Conservation (phyloP, 108 stramenopile species). For the Chaetoceros tenuissimus region DNA sequence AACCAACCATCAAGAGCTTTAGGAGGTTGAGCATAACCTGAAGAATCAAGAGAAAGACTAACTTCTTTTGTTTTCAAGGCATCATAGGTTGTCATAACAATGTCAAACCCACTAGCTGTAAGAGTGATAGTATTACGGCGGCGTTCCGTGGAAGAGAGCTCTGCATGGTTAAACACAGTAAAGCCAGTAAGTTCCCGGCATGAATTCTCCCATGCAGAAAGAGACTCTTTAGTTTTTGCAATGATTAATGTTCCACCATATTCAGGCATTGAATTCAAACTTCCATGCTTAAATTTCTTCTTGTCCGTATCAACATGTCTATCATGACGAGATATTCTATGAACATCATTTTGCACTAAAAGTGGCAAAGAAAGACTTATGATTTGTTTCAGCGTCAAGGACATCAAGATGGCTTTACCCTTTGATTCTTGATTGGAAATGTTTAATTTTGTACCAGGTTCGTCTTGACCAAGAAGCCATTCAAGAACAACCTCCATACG, state of each 20-base stretch:
- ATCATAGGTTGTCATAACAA: constrained; percentile 58
- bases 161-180: constrained; percentile 53
- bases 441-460: too few species aligned
- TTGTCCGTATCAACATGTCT: too few species aligned
- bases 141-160: constrained; percentile 32
- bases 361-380: constrained; percentile 23
- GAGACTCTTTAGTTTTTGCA: constrained; percentile 37
- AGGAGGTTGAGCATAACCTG: constrained; percentile 33
- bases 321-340: constrained; percentile 6
- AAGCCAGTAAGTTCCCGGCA: constrained; percentile 48
- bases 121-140: constrained; percentile 15
- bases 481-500: constrained; percentile 19
- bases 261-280: not conserved
- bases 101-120: constrained; percentile 42
- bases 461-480: constrained; percentile 19
- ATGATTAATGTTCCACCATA: constrained; percentile 48
- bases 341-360: constrained; percentile 11
- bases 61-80: constrained; percentile 49
- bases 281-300: too few species aligned
- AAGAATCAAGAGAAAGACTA: constrained; percentile 32
- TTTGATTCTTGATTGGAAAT: too few species aligned
- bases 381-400: constrained; percentile 21
- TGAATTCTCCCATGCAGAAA: constrained; percentile 39
- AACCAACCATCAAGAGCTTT: constrained; percentile 37
- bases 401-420: constrained; percentile 12